Evolutionary conservation across 495 filamentous ascomycete species (phyloP).

Genomic region (Coniosporium apollinis): DNA sequence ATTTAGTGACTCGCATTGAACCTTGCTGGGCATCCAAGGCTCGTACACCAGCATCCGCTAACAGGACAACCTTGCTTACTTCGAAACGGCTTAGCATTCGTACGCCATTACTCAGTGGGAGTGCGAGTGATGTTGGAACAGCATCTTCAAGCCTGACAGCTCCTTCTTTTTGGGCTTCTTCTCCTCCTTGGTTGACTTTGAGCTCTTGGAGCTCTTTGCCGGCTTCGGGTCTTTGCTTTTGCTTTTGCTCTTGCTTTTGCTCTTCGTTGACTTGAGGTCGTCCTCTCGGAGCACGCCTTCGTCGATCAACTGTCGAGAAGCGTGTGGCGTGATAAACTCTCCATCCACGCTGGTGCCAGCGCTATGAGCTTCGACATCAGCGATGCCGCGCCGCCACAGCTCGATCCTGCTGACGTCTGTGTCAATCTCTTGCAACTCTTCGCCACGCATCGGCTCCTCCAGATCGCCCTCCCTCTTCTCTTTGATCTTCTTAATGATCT

Average conservation of each 20-base stretch:
- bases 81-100: no score
- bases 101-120: no score
- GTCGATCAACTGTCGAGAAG: conserved; percentile 36
- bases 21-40: no score
- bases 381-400: conserved; percentile 73
- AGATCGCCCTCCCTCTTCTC: conserved; percentile 34
- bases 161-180: conserved; percentile 27
- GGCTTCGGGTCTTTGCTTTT: conserved; percentile 8
- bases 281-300: conserved; percentile 19
- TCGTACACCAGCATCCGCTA: no score
- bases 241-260: conserved; percentile 5
- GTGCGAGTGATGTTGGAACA: conserved; percentile 38
- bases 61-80: no score
- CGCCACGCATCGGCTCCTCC: conserved; percentile 27
- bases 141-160: conserved; percentile 26
- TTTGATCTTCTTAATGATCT: conserved; percentile 79
- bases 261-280: conserved; percentile 15
- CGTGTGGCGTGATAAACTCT: conserved; percentile 70
- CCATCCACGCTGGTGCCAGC: conserved; percentile 57
- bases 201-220: conserved; percentile 10
- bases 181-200: conserved; percentile 8
- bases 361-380: conserved; percentile 42
- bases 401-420: conserved; percentile 48
- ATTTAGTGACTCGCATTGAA: no score
- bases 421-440: conserved; percentile 30